Percentiles rank a stretch among this genome's conserved stretches.
These are phyloP conservation scores for Epithele typhae DNA, from an alignment of 768 basidiomycete genomes.

Conservation along the genomic window DNA sequence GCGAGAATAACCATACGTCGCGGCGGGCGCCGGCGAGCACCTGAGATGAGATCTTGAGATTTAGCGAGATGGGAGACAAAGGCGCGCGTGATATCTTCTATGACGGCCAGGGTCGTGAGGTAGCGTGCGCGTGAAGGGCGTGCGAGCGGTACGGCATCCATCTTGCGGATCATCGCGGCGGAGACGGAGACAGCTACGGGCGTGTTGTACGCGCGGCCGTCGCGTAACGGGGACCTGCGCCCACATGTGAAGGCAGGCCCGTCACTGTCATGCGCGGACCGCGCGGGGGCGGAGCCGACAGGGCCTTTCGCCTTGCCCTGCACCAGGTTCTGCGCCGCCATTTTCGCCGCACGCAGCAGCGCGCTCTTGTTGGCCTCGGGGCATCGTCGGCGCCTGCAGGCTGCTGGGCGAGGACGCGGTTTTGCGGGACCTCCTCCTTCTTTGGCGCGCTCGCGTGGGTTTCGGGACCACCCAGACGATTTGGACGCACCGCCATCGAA, in stretches of 20 bases:
- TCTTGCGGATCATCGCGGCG: too few relatives aligned
- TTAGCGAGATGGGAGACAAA: too few relatives aligned
- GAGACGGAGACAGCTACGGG: neutral
- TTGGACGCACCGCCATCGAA: slow-evolving; percentile 1
- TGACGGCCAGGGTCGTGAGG: neutral
- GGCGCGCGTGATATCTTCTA: too few relatives aligned
- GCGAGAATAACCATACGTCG: slow-evolving; percentile 7
- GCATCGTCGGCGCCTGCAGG: too few relatives aligned
- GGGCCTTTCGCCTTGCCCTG: slow-evolving; percentile 10
- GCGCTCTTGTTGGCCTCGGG: slow-evolving; percentile 78
- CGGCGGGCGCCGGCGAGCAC: neutral
- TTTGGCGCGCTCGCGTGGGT: neutral
- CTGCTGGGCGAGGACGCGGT: slow-evolving; percentile 52
- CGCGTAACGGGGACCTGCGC: neutral
- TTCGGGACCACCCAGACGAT: neutral
- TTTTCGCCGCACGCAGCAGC: slow-evolving; percentile 63
- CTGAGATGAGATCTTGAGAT: too few relatives aligned
- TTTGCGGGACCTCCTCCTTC: slow-evolving; percentile 18
- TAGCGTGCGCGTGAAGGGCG: neutral
- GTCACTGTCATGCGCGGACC: slow-evolving; percentile 9
- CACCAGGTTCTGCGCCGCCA: slow-evolving; percentile 31
- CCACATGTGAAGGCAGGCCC: neutral
- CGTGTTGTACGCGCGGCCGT: neutral
- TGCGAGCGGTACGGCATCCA: too few relatives aligned
- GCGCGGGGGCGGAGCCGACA: slow-evolving; percentile 5